Percentiles rank a stretch among this genome's conserved stretches.
Evolutionary conservation across 2,329 filamentous ascomycete genomes (phyloP).

Genomic region (Diaporthe humulicola): DNA sequence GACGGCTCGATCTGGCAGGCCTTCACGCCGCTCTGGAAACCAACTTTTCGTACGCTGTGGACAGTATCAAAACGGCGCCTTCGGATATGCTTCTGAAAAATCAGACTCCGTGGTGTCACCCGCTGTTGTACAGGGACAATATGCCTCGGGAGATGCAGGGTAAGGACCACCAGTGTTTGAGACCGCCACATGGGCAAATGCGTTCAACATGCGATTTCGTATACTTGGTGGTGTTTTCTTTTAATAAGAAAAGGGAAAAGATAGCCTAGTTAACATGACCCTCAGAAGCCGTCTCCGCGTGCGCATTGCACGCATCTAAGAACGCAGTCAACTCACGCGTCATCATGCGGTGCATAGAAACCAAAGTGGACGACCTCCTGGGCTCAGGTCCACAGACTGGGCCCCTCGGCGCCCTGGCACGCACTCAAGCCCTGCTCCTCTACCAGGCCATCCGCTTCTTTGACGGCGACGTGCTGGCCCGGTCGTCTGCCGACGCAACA

Average conservation of each 20-base stretch:
- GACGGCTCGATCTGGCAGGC: slow-evolving; percentile 18
- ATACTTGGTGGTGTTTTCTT: not conserved
- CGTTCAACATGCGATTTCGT: too few relatives aligned
- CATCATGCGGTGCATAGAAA: slow-evolving; percentile 63
- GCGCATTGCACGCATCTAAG: slow-evolving; percentile 65
- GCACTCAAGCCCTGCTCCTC: slow-evolving; percentile 57
- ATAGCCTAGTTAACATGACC: not conserved
- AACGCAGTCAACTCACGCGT: slow-evolving; percentile 61
- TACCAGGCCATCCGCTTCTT: slow-evolving; percentile 62
- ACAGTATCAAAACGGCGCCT: slow-evolving; percentile 64
- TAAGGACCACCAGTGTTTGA: slow-evolving; percentile 39
- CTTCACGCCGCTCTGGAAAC: slow-evolving; percentile 23
- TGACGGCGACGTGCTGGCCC: slow-evolving; percentile 55
- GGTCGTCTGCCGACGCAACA: slow-evolving; percentile 48
- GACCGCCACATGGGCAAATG: too few relatives aligned
- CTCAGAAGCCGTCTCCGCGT: slow-evolving; percentile 65
- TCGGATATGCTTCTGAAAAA: slow-evolving; percentile 62
- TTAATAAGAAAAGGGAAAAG: not conserved
- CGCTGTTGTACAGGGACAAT: slow-evolving; percentile 60
- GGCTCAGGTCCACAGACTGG: slow-evolving; percentile 49
- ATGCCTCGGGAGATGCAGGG: slow-evolving; percentile 68
- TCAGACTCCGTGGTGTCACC: slow-evolving; percentile 67
- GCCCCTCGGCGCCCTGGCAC: slow-evolving; percentile 51
- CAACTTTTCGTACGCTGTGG: slow-evolving; percentile 49
- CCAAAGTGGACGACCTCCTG: slow-evolving; percentile 58